phyloP scores from a whole-genome alignment of 805 yeast genomes.

The Ogataea henricii region DNA sequence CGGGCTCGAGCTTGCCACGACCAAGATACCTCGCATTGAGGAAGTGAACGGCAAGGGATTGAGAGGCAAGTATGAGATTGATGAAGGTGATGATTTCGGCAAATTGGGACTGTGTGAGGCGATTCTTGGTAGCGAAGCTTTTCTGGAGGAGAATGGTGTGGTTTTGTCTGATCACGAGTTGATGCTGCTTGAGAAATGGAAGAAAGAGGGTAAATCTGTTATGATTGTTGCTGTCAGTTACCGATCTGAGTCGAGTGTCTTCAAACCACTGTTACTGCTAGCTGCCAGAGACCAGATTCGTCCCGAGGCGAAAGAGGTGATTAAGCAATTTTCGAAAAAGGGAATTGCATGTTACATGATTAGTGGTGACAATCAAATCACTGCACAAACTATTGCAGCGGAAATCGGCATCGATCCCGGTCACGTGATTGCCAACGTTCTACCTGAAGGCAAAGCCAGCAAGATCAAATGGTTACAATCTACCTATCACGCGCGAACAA shows the following conservation, averaged over 20 bases:
- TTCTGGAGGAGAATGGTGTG: conserved; percentile 51
- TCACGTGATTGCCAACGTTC: conserved; percentile 66
- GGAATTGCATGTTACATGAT: conserved; percentile 71
- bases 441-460: conserved; percentile 72
- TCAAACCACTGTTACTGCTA: conserved; percentile 47
- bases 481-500: conserved; percentile 33
- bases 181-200: conserved; percentile 52
- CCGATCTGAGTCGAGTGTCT: conserved; percentile 25
- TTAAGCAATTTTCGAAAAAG: conserved; percentile 40
- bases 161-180: conserved; percentile 37
- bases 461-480: conserved; percentile 57
- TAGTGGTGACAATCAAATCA: conserved; percentile 68
- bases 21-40: conserved; percentile 47
- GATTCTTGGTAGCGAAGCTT: conserved; percentile 61
- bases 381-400: conserved; percentile 67
- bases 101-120: conserved; percentile 35
- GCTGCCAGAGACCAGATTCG: conserved; percentile 64
- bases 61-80: conserved; percentile 40
- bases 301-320: conserved; percentile 56
- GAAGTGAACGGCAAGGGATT: conserved; percentile 65
- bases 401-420: conserved; percentile 57
- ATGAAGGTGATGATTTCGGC: conserved; percentile 21
- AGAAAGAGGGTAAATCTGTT: conserved; percentile 62
- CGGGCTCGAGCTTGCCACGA: conserved; percentile 27
- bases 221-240: conserved; percentile 52